These are phyloP conservation scores for Sporothrix luriei DNA, from an alignment of 2,329 filamentous ascomycete genomes.

Conservation along the genomic window DNA sequence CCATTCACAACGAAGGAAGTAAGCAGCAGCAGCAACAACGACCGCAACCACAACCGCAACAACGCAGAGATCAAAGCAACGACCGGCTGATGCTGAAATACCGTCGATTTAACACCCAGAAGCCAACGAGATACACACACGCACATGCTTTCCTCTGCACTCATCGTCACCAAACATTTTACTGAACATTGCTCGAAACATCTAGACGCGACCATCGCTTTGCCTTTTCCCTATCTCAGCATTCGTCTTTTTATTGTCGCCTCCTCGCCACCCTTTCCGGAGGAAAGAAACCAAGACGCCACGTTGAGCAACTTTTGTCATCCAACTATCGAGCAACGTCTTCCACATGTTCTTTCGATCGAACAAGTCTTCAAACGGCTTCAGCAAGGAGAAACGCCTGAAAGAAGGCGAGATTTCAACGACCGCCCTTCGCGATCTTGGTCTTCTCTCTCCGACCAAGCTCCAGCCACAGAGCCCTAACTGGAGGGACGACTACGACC, in stretches of 20 bases:
- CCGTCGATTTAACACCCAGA: conserved; percentile 5
- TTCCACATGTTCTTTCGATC: conserved; percentile 54
- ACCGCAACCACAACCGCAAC: background rate
- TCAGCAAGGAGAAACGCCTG: conserved; percentile 46
- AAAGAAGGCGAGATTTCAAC: conserved; percentile 43
- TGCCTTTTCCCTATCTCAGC: background rate
- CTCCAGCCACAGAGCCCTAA: conserved; percentile 20
- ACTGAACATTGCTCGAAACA: background rate
- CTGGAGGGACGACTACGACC: conserved; percentile 40
- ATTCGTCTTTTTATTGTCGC: background rate
- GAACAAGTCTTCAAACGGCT: conserved; percentile 44
- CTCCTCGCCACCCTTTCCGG: background rate
- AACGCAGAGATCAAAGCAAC: background rate
- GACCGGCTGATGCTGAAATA: background rate
- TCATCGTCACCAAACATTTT: conserved; percentile 2
- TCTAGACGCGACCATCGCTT: background rate
- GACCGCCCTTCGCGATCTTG: conserved; percentile 45
- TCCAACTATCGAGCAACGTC: conserved; percentile 8
- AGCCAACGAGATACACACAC: conserved; percentile 9
- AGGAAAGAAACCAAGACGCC: background rate
- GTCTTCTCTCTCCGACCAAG: conserved; percentile 39
- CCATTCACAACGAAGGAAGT: conserved; percentile 18
- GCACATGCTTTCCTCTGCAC: background rate
- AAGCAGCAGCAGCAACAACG: conserved; percentile 16
- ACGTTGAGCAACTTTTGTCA: background rate